Evolutionary conservation across 257 asterid genomes (phyloP), one percentile per base, ranked within the genome.

Genomic region (Solanum sejunctum): DNA sequence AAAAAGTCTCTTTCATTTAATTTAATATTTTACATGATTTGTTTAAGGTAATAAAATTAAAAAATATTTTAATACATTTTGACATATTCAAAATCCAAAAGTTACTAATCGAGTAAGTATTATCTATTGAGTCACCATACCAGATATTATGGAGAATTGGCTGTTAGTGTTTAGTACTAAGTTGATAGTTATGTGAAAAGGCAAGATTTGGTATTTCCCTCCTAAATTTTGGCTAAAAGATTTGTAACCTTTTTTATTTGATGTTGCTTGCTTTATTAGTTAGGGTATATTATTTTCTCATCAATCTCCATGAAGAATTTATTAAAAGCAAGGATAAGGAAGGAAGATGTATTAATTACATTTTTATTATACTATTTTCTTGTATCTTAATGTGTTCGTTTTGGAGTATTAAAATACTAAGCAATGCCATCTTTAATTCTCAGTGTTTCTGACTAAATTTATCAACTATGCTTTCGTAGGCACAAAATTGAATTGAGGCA

Each of bases 381-480:
- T 63, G 39, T 63, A 2, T 63, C 3, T 26, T 32, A 32, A 32
- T 32, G 36, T 32, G 36, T 32, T 63, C 70, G 2, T 41, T 54
- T 71, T 69, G 23, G 77, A 54, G n/a, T 54, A 54, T 6, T 16
- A 54, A 54, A 45, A 54, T 7, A 54, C n/a, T 54, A 6, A 32
- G n/a, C 10, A 55, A 17, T 55, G n/a, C 16, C 10, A 55, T 55
- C 60, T 55, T 6, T 58, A 58, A n/a, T 58, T 58, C 28, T 0
- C 1, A n/a, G 15, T 20, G 15, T 4, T 60, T 60, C 0, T 0
- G 0, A n/a, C 1, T 10, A n/a, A n/a, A 60, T 10, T n/a, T 4
- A 57, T 20, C 66, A 10, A n/a, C 6, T n/a, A 60, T n/a, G 12
- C 0, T 60, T n/a, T 21, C 41, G 41, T 36, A 36, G 6, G 41